Base-by-base conservation (phyloP, 768 basidiomycete genomes). In the Boletus rufocinnamomeus region DNA sequence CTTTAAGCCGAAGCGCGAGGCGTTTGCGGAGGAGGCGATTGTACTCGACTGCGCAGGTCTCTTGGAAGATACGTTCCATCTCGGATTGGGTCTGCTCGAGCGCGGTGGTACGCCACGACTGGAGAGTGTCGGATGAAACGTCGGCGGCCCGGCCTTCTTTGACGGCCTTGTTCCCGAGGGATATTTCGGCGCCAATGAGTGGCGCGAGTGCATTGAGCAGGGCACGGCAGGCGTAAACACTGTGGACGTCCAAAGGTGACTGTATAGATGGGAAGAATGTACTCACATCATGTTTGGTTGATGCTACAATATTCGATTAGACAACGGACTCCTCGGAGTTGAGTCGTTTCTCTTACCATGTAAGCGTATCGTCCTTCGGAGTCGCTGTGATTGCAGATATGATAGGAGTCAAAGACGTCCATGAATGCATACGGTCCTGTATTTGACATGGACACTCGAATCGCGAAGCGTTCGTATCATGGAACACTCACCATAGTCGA, bases 331-430 rank as follows among this genome's bases (percentile, higher is more conserved):
- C 10, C 2, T 48, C 23, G 14, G 28, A 7, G 27, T 37, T 8
- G 45, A 13, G 25, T 56, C 35, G 10, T 52, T 27, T 23, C 37
- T 56, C 74, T 49, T 54, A 81, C 80, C 66, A 76, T 76, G 75
- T 92, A 95, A 2, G 89, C 80, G 65, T 94, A 95, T 45, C 92
- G 80, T 17, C 89, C 90, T 56, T 79, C 80, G 49, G 83, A 82
- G 66, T 97, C 94, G 2, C 84, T 84, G 71, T 95, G 93, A 65
- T 95, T 98, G 77, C 95, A 98, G 54, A 98, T 88, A 64, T 97
- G 95, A 52, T 78, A 75, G 0, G 84, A 70, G 63, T 96, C 88
- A 65, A 89, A 98, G 4, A 94, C 84, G 68, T 98, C 95, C 95
- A 96, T 97, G 75, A 93, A 95, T 0, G 93, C 91, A 63, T 89